These are phyloP conservation scores for Boletellus deceptivus DNA, from an alignment of 1,284 basidiomycete genomes.

Conservation along the genomic window DNA sequence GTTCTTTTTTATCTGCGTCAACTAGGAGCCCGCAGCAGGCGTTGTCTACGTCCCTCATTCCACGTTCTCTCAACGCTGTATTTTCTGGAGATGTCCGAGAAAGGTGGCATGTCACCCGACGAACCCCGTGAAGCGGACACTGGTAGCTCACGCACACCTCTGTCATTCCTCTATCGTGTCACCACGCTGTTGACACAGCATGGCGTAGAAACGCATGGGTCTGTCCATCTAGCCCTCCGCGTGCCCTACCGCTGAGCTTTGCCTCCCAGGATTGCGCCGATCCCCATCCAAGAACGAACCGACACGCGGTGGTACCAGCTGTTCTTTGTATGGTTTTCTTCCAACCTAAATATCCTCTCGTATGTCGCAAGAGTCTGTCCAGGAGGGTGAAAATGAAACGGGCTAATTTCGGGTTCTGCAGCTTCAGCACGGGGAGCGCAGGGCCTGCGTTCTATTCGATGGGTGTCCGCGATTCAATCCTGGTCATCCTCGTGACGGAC, in stretches of 20 bases:
- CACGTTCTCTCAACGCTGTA: not conserved
- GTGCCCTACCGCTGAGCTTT: not conserved
- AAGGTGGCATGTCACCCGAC: not conserved
- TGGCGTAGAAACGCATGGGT: constrained; percentile 42
- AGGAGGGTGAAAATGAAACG: too few species aligned
- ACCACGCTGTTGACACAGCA: constrained; percentile 22
- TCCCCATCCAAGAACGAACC: constrained; percentile 43
- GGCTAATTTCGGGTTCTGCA: constrained; percentile 15
- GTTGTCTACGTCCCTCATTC: not conserved
- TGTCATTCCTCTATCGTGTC: constrained; percentile 17
- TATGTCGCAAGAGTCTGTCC: constrained; percentile 29
- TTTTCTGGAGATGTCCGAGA: constrained; percentile 1
- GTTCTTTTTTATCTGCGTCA: not conserved
- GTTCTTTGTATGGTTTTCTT: constrained; percentile 67
- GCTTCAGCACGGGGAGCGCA: constrained; percentile 54
- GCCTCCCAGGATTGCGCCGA: constrained; percentile 48
- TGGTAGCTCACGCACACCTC: not conserved
- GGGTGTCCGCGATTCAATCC: constrained; percentile 50
- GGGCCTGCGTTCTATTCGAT: constrained; percentile 60
- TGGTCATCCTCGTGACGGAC: constrained; percentile 54
- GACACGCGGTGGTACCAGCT: constrained; percentile 59
- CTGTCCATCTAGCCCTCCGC: constrained; percentile 7
- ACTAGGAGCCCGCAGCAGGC: not conserved
- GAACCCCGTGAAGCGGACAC: not conserved
- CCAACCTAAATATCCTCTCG: constrained; percentile 58